Evolutionary conservation across 148 eudicot genomes (phyloP).

Genomic region (Vaccinium macrocarpon): DNA sequence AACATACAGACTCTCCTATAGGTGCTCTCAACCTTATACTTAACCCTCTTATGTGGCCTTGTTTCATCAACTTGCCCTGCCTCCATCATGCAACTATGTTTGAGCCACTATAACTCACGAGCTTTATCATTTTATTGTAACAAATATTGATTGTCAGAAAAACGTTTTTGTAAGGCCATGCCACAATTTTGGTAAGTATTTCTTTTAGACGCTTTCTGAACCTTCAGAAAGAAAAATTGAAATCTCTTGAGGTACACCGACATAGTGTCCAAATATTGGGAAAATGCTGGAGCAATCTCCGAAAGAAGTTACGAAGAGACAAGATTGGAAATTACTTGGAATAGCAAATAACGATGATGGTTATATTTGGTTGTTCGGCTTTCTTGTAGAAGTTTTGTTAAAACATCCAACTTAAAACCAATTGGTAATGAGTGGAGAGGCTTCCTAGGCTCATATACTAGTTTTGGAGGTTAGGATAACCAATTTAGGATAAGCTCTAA

Average conservation of each 20-base stretch:
- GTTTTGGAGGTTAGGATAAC: no score
- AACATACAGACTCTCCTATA: not conserved
- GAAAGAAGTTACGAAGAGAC: not conserved
- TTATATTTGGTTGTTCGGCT: not conserved
- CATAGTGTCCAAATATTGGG: not conserved
- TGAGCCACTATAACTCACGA: not conserved
- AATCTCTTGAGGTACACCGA: not conserved
- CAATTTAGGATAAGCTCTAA: no score
- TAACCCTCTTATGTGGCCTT: not conserved
- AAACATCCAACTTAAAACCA: no score
- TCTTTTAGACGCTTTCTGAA: not conserved
- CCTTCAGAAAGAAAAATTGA: not conserved
- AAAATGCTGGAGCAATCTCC: not conserved
- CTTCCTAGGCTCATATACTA: no score
- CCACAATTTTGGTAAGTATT: not conserved
- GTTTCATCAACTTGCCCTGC: not conserved
- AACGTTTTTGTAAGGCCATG: no score
- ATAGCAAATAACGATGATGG: not conserved
- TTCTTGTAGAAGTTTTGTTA: not conserved
- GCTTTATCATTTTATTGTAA: not conserved
- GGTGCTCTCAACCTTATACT: not conserved
- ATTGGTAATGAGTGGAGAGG: no score
- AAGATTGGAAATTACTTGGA: not conserved
- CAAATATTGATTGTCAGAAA: not conserved
- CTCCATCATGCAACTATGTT: not conserved